Conservation (phyloP, 2,329 filamentous ascomycete genomes). For the Berkeleyomyces basicola region DNA sequence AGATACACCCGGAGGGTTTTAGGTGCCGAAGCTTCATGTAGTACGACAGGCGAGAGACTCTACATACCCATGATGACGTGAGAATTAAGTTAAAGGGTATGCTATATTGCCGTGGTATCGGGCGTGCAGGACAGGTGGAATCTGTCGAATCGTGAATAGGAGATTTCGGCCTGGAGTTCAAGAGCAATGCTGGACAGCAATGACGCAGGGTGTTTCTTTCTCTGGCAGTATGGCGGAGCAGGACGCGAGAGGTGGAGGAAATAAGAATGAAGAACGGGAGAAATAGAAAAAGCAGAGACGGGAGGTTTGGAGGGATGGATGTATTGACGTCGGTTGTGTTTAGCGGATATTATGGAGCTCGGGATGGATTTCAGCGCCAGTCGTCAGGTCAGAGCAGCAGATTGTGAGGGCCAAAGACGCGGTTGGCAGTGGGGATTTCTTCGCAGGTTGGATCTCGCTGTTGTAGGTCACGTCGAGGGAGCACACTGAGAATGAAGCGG, state of each 20-base stretch:
- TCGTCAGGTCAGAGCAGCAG: neutral
- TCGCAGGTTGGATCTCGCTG: neutral
- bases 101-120: neutral
- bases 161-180: neutral
- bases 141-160: neutral
- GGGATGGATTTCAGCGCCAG: neutral
- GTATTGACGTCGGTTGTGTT: neutral
- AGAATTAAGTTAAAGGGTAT: neutral
- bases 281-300: neutral
- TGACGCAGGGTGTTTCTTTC: too few species aligned
- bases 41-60: neutral
- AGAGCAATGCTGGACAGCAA: too few species aligned
- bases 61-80: constrained; percentile 8
- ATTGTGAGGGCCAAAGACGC: neutral
- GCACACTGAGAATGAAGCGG: neutral
- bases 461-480: neutral
- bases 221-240: neutral
- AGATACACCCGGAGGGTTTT: neutral
- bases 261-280: neutral
- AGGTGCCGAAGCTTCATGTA: neutral
- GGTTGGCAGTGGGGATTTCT: neutral
- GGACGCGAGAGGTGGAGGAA: neutral
- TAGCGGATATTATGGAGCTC: neutral
- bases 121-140: neutral
- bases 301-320: neutral